Evolutionary conservation across 805 yeast genomes (phyloP), one percentile per base, ranked within the genome.

Genomic region (Metahyphopichia silvanorum): DNA sequence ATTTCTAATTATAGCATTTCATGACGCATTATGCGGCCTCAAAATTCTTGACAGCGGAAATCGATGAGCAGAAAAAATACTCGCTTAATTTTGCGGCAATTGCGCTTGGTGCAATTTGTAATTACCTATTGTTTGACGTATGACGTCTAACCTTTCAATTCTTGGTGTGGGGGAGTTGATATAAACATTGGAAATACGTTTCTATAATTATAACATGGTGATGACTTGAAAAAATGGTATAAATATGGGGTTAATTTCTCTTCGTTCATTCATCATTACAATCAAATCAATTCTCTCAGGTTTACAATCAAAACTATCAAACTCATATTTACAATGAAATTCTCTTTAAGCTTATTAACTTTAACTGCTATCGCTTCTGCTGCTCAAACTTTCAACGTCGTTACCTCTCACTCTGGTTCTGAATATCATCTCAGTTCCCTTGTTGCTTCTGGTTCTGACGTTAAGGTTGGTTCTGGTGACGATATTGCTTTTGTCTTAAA

Each of bases 331-430:
- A 20, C n/a, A 27, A 27, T 27, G 30, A 21, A 27, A 27, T 27
- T 27, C 21, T 33, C 22, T 16, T 34, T 53, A 19, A 44, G 54
- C 6, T 33, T 47, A 24, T 35, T 50, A 29, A 34, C 54, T 21
- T 22, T 53, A 16, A 40, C 46, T 33, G 43, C 57, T 35, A 34
- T 51, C 23, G 59, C 57, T 19, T 33, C 47, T 17, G 55, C 60
- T 13, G 54, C 49, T 8, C 42, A 39, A 31, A 32, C 44, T 13
- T 43, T 55, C 34, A 29, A 38, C 16, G 39, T 49, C 12, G 31
- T 51, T 19, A 36, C 48, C 21, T 50, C 55, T 21, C 46, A 48
- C 26, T 55, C 60, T 6, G 62, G 57, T 8, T 43, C 58, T 7
- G 33, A 27, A 6, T 50, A 43, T 46, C 62, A 56, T 24, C 53